Percentiles rank a stretch among this genome's conserved stretches.
phyloP scores from a whole-genome alignment of 768 basidiomycete species.

The Goffeauzyma gilvescens region DNA sequence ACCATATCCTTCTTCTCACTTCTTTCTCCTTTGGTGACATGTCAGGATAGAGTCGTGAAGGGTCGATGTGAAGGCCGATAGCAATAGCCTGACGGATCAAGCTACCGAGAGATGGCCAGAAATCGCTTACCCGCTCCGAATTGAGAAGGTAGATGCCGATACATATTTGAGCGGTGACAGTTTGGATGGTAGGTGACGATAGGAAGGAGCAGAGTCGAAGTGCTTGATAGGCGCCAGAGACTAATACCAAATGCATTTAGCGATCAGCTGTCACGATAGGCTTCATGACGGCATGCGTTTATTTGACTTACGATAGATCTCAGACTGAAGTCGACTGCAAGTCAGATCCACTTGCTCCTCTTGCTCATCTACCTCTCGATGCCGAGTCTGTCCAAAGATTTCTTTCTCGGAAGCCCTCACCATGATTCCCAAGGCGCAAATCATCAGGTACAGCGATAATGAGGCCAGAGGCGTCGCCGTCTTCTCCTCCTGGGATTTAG shows the following conservation, averaged over 20 bases:
- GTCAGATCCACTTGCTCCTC: constrained; percentile 26
- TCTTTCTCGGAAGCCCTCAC: constrained; percentile 25
- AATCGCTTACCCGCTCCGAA: constrained; percentile 25
- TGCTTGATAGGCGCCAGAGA: constrained; percentile 31
- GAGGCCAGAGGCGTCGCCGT: constrained; percentile 23
- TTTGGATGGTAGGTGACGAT: constrained; percentile 24
- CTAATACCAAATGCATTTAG: constrained; percentile 7
- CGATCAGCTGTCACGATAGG: no score
- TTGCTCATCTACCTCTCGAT: constrained; percentile 12
- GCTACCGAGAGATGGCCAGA: constrained; percentile 23
- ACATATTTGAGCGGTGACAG: constrained; percentile 21
- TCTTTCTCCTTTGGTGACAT: constrained; percentile 26
- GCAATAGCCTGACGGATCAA: constrained; percentile 27
- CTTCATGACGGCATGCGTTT: neutral
- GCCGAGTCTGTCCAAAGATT: constrained; percentile 20
- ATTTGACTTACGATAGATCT: constrained; percentile 23
- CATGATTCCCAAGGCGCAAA: constrained; percentile 25
- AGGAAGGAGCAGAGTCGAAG: constrained; percentile 28
- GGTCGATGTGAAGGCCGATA: constrained; percentile 30
- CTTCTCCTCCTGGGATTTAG: constrained; percentile 19
- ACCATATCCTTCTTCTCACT: constrained; percentile 26
- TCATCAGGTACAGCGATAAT: constrained; percentile 25
- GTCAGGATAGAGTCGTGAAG: constrained; percentile 19
- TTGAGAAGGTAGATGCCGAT: constrained; percentile 26
- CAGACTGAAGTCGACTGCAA: constrained; percentile 26